These are phyloP conservation scores for Phytophthora citricola DNA, from an alignment of 352 stramenopile genomes.

Conservation along the genomic window DNA sequence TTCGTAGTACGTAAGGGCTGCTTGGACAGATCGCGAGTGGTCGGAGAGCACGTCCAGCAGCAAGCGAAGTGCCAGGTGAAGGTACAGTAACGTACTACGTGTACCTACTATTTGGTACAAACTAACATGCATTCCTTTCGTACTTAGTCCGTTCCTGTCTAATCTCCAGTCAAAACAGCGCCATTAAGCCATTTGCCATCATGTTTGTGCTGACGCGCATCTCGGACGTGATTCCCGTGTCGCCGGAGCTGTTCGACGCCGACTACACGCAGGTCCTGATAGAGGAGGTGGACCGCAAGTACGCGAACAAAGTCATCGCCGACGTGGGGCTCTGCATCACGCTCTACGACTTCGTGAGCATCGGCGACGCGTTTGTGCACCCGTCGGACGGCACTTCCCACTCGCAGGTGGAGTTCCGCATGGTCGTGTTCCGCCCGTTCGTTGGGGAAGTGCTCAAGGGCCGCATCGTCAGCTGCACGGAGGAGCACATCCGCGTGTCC, in stretches of 20 bases:
- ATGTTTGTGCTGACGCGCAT: slow-evolving; percentile 90
- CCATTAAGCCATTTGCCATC: background rate
- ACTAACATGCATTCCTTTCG: no score
- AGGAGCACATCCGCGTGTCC: slow-evolving; percentile 90
- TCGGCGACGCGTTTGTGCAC: slow-evolving; percentile 86
- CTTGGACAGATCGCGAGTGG: slow-evolving; percentile 17
- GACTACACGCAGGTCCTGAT: slow-evolving; percentile 88
- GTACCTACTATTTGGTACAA: slow-evolving; percentile 14
- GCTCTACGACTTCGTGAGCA: slow-evolving; percentile 91
- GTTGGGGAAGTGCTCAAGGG: slow-evolving; percentile 90
- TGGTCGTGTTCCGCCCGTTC: slow-evolving; percentile 90
- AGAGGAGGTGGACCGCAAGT: slow-evolving; percentile 92
- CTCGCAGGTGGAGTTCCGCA: slow-evolving; percentile 90
- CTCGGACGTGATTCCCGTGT: slow-evolving; percentile 87
- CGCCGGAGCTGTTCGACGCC: slow-evolving; percentile 78
- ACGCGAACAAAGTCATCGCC: slow-evolving; percentile 90
- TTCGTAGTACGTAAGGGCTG: background rate
- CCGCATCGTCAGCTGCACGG: slow-evolving; percentile 89
- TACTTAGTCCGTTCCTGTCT: background rate
- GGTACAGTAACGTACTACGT: background rate
- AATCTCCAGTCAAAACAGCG: slow-evolving; percentile 9
- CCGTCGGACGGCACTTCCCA: slow-evolving; percentile 87
- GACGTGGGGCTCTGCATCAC: slow-evolving; percentile 90
- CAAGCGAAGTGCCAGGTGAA: no score
- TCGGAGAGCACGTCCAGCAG: background rate